phyloP scores from a whole-genome alignment of 2,329 filamentous ascomycete species.

The Ceratocystis cubensis region DNA sequence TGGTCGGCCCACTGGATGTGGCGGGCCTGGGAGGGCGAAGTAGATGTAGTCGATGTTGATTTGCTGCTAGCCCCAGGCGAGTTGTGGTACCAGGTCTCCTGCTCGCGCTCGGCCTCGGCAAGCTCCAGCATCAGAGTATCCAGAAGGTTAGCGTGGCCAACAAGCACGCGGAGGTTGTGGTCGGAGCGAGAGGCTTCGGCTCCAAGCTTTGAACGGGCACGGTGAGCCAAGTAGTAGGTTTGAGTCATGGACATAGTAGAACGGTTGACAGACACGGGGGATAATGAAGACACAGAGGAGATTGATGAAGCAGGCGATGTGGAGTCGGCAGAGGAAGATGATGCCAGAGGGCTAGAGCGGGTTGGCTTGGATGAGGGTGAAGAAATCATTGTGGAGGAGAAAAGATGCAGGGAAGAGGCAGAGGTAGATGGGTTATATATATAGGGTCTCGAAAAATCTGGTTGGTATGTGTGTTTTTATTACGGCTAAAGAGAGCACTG shows the following conservation, averaged over 20 bases:
- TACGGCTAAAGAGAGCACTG: constrained; percentile 3
- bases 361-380: neutral
- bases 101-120: constrained; percentile 84
- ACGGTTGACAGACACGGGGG: constrained; percentile 34
- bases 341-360: constrained; percentile 19
- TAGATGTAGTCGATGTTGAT: constrained; percentile 27
- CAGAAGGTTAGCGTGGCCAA: constrained; percentile 96
- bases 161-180: constrained; percentile 87
- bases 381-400: constrained; percentile 17
- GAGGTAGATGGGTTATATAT: neutral
- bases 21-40: constrained; percentile 46
- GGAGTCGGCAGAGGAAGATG: constrained; percentile 23
- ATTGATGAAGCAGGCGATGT: constrained; percentile 27
- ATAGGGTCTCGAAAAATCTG: neutral
- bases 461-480: neutral
- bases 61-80: constrained; percentile 65
- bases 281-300: constrained; percentile 30
- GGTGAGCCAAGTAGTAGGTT: constrained; percentile 96
- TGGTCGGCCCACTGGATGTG: constrained; percentile 67
- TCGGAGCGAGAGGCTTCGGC: constrained; percentile 79
- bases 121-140: constrained; percentile 88
- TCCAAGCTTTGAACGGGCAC: constrained; percentile 90
- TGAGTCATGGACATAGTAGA: constrained; percentile 96
- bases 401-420: neutral
- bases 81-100: constrained; percentile 86